Conservation (phyloP, 495 filamentous ascomycete species). For the Talaromyces ruber region DNA sequence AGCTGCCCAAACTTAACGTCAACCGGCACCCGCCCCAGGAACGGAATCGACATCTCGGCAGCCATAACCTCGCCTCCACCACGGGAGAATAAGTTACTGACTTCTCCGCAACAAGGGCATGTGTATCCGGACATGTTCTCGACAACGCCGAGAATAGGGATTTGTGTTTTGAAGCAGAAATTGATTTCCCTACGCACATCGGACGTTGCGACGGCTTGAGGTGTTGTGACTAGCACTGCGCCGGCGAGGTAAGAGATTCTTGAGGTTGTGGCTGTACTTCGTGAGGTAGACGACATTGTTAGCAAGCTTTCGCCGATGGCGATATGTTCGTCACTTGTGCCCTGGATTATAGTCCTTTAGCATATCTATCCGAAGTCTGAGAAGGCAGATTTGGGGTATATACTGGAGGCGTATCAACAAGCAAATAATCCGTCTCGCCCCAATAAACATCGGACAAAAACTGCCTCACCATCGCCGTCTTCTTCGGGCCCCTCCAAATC, state of each 20-base stretch:
- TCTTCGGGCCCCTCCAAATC: slow-evolving; percentile 96
- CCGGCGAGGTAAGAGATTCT: slow-evolving; percentile 50
- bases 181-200: slow-evolving; percentile 96
- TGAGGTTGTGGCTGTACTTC: slow-evolving; percentile 11
- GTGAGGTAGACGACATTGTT: slow-evolving; percentile 32
- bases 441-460: slow-evolving; percentile 91
- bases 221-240: slow-evolving; percentile 91
- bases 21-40: slow-evolving; percentile 82
- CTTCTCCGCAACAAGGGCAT: slow-evolving; percentile 89
- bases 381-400: not conserved
- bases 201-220: slow-evolving; percentile 85
- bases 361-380: not conserved
- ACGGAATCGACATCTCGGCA: slow-evolving; percentile 69
- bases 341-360: slow-evolving; percentile 18
- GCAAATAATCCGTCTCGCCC: slow-evolving; percentile 77
- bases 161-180: slow-evolving; percentile 81
- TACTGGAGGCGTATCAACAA: slow-evolving; percentile 85
- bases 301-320: slow-evolving; percentile 81
- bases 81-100: slow-evolving; percentile 83
- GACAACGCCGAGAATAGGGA: slow-evolving; percentile 77
- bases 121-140: slow-evolving; percentile 98
- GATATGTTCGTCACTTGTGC: slow-evolving; percentile 96
- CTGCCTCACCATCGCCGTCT: slow-evolving; percentile 97
- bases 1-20: slow-evolving; percentile 65
- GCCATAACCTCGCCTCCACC: slow-evolving; percentile 92